phyloP scores from a whole-genome alignment of 768 basidiomycete genomes.

The Pleurotus platypus region DNA sequence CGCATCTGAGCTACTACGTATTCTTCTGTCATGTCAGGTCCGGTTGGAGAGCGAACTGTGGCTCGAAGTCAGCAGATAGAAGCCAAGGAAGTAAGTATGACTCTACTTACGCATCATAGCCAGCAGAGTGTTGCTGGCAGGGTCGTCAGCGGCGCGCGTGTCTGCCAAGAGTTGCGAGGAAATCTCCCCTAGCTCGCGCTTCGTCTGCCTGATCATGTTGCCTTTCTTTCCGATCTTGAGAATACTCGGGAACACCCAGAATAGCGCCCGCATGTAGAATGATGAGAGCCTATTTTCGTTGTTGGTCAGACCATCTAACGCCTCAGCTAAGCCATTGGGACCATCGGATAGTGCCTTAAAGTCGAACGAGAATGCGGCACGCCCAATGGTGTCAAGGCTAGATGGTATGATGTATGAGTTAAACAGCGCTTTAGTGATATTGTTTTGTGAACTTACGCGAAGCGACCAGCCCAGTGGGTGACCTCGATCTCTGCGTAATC shows the following conservation, averaged over 20 bases:
- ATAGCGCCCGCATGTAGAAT: conserved; percentile 63
- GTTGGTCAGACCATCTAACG: conserved; percentile 59
- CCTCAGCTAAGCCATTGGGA: conserved; percentile 44
- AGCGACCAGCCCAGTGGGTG: conserved; percentile 57
- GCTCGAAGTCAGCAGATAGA: not conserved
- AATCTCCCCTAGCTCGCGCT: conserved; percentile 49
- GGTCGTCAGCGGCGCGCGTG: conserved; percentile 42
- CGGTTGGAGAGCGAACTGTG: conserved; percentile 15
- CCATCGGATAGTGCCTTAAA: conserved; percentile 52
- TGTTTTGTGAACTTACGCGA: conserved; percentile 39
- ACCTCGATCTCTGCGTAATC: conserved; percentile 48
- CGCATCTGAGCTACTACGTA: conserved; percentile 59
- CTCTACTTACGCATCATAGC: conserved; percentile 46
- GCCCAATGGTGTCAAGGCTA: conserved; percentile 57
- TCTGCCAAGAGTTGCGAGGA: conserved; percentile 52
- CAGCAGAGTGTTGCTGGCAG: conserved; percentile 46
- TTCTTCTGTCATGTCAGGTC: conserved; percentile 40
- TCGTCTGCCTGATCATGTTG: conserved; percentile 51
- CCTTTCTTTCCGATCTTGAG: conserved; percentile 56
- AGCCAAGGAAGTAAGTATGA: not conserved
- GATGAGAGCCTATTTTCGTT: conserved; percentile 53
- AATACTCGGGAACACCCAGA: conserved; percentile 57
- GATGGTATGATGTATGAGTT: conserved; percentile 6
- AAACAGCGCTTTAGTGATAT: not conserved
- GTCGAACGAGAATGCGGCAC: conserved; percentile 62